Percentiles rank a stretch among this genome's conserved stretches.
These are phyloP conservation scores for Thuja plicata DNA, from an alignment of 83 land plant genomes.

Conservation along the genomic window DNA sequence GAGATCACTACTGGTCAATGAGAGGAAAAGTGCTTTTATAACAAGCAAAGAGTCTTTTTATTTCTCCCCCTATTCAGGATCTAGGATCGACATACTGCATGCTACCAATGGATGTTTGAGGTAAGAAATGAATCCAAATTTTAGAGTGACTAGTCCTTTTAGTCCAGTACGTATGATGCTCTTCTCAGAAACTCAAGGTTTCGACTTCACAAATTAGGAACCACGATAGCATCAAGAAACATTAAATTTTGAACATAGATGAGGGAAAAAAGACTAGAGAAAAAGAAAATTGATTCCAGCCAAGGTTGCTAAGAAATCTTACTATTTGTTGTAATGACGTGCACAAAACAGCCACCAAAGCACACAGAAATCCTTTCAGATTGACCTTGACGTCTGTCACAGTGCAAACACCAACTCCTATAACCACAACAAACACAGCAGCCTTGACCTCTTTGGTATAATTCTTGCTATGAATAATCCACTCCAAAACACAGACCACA, in stretches of 20 bases:
- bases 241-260: not conserved
- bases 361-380: conserved; percentile 29
- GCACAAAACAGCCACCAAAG: conserved; percentile 31
- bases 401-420: conserved; percentile 42
- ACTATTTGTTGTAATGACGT: conserved; percentile 47
- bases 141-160: too few relatives aligned
- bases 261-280: not conserved
- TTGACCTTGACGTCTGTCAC: conserved; percentile 44
- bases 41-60: not conserved
- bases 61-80: not conserved
- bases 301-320: conserved; percentile 10
- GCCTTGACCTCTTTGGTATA: conserved; percentile 34
- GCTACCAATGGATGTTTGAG: too few relatives aligned
- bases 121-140: too few relatives aligned
- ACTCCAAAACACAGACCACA: conserved; percentile 46
- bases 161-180: too few relatives aligned
- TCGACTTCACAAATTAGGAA: too few relatives aligned
- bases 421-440: conserved; percentile 29
- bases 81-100: not conserved
- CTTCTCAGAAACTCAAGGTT: too few relatives aligned
- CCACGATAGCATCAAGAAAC: not conserved
- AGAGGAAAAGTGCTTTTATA: not conserved
- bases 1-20: not conserved
- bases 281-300: not conserved
- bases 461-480: conserved; percentile 33